Conservation (phyloP, 2,329 filamentous ascomycete genomes). For the Helminthosporium solani region DNA sequence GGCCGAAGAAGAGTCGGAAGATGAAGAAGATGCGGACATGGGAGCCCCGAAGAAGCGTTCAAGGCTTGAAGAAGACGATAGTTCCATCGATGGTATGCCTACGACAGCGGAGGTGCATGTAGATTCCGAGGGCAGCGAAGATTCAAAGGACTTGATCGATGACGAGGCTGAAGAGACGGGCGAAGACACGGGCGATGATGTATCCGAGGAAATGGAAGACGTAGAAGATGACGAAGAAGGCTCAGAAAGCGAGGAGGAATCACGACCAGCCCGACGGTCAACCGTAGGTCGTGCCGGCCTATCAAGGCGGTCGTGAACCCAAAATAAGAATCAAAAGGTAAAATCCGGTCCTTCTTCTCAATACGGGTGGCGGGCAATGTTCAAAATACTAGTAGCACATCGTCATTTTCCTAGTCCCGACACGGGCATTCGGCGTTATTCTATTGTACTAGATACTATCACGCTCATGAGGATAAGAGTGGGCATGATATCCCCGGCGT, state of each 20-base stretch:
- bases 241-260: slow-evolving; percentile 48
- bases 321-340: slow-evolving; percentile 4
- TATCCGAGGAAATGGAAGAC: slow-evolving; percentile 49
- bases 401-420: not conserved
- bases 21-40: slow-evolving; percentile 15
- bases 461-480: slow-evolving; percentile 35
- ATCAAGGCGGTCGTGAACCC: slow-evolving; percentile 26
- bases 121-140: slow-evolving; percentile 59
- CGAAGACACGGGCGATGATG: slow-evolving; percentile 49
- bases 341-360: slow-evolving; percentile 2
- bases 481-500: slow-evolving; percentile 25
- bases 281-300: slow-evolving; percentile 35
- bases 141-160: slow-evolving; percentile 52
- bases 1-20: slow-evolving; percentile 47
- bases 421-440: slow-evolving; percentile 11
- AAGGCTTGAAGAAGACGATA: slow-evolving; percentile 33
- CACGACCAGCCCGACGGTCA: slow-evolving; percentile 36
- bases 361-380: not conserved
- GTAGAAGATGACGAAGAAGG: slow-evolving; percentile 47
- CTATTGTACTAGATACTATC: slow-evolving; percentile 15
- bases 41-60: slow-evolving; percentile 23
- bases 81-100: slow-evolving; percentile 59
- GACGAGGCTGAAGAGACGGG: slow-evolving; percentile 54
- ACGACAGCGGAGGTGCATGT: slow-evolving; percentile 51
- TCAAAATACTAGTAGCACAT: not conserved